These are phyloP conservation scores for Fusarium circinatum DNA, from an alignment of 2,329 filamentous ascomycete species.

Conservation along the genomic window DNA sequence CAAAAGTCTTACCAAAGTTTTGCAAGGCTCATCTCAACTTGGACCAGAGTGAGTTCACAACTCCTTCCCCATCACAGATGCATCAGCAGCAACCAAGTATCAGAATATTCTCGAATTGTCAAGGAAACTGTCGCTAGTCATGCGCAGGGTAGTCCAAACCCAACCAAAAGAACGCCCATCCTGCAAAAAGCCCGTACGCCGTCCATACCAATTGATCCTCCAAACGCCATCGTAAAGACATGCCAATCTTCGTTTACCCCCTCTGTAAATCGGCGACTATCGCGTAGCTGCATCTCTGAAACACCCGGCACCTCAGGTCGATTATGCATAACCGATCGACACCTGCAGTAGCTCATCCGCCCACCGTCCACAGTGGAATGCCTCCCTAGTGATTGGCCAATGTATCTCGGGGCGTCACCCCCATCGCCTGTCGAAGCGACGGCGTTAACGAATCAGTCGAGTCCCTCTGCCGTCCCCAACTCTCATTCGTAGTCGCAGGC, in stretches of 20 bases:
- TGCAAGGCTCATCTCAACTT: neutral
- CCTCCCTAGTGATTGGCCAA: slow-evolving; percentile 27
- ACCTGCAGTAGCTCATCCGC: slow-evolving; percentile 22
- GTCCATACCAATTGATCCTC: neutral
- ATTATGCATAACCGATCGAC: slow-evolving; percentile 24
- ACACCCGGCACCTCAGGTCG: neutral
- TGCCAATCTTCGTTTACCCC: neutral
- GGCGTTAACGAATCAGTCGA: slow-evolving; percentile 40
- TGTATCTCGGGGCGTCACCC: slow-evolving; percentile 32
- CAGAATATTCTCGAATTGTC: neutral
- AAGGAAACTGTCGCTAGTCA: slow-evolving; percentile 23
- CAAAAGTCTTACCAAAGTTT: neutral
- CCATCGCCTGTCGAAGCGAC: slow-evolving; percentile 39
- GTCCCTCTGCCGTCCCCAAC: slow-evolving; percentile 17
- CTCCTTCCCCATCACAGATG: neutral
- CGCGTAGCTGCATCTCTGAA: slow-evolving; percentile 9
- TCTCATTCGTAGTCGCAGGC: neutral
- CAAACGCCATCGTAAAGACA: slow-evolving; percentile 26
- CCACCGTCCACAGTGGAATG: neutral
- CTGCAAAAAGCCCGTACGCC: slow-evolving; percentile 15
- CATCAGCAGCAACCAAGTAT: neutral
- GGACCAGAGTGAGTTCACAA: neutral
- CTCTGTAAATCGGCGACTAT: neutral
- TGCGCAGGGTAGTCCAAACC: neutral
- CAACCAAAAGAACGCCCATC: slow-evolving; percentile 13